Evolutionary conservation across 1,139 yeast species (phyloP), one percentile per base, ranked within the genome.

Genomic region (Meyerozyma smithsonii): DNA sequence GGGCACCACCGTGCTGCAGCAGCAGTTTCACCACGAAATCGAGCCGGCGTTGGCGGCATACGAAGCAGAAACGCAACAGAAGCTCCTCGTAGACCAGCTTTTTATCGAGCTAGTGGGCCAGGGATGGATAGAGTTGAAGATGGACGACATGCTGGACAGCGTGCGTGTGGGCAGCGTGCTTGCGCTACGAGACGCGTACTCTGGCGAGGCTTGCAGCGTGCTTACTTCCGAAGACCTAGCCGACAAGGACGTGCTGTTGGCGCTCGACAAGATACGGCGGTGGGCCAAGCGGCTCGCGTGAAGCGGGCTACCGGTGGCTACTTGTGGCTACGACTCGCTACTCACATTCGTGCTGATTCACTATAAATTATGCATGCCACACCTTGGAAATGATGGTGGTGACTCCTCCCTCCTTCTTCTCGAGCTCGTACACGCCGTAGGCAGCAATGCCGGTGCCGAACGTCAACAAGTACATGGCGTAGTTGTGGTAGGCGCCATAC

Each of bases 381-480:
- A 71, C 39, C 47, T 59, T 62, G 48, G 60, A 58, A 37, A 64
- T 41, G n/a, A 74, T 43, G 32, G 77, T 77, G 37, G 64, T 58
- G 14, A 75, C 42, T 43, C 92, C 92, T 45, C 77, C 79, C 52
- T 82, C 70, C 55, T 81, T 83, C 39, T 87, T 70, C 61, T 84
- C 90, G 49, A 84, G 62, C 44, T 74, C 62, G 59, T 84, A 84
- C 43, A 84, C 65, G 50, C 95, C 95, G 52, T 81, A 77, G 37
- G 75, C 76, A 8, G 84, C 78, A 35, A 81, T 62, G 23, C 70
- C 61, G 5, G 88, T 70, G 41, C 94, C 94, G 12, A 81, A 63
- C 24, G 79, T 66, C 58, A 85, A 71, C 49, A 83, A 58, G 54
- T 75, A 73, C 68, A 74, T 66, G 45, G 89, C 89, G 48, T 69